Base-by-base conservation (phyloP, 495 filamentous ascomycete species). In the Patellaria atrata region DNA sequence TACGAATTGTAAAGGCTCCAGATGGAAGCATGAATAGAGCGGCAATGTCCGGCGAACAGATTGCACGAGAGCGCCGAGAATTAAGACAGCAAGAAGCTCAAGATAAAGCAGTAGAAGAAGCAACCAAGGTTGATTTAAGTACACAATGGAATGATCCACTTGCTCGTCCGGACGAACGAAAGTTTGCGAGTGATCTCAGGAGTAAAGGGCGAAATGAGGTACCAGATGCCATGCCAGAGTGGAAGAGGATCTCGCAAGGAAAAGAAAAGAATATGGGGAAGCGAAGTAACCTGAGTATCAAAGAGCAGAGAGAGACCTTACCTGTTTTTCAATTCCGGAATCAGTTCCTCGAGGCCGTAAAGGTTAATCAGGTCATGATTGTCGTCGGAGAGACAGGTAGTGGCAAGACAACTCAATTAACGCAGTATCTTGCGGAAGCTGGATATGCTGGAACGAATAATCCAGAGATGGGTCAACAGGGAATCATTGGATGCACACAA, bases 121-220 rank as follows among this genome's bases (percentile, higher is more conserved):
- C 81, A 3, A 62, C 73, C 3, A 73, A 83, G 41, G 79, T 89
- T 7, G 87, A 97, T 47, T 69, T 99, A 4, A 73, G 77, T 27
- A 76, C 81, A 1, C 85, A 94, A 54, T 99, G 89, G 89, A 74
- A 94, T 35, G 89, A 99, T 57, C 89, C 89, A 0, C 92, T 99
- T 85, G 76, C 79, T 20, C 70, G 73, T 17, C 76, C 87, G 1
- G 79, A 85, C 30, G 66, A 81, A 39, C 68, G 80, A 17, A 77
- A 87, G 43, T 96, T 96, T 57, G 91, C 87, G 2, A 71, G 72
- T 34, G 91, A 94, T 44, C 52, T 96, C 14, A 67, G 79, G 27
- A 73, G 63, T 37, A 54, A 65, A 1, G 62, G 67, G 31, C 58
- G 62, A 14, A 61, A 65, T 10, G 71, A 67, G 48, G 61, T 56